Evolutionary conservation across 352 stramenopile genomes (phyloP).

Genomic region (Phytophthora citrophthora): DNA sequence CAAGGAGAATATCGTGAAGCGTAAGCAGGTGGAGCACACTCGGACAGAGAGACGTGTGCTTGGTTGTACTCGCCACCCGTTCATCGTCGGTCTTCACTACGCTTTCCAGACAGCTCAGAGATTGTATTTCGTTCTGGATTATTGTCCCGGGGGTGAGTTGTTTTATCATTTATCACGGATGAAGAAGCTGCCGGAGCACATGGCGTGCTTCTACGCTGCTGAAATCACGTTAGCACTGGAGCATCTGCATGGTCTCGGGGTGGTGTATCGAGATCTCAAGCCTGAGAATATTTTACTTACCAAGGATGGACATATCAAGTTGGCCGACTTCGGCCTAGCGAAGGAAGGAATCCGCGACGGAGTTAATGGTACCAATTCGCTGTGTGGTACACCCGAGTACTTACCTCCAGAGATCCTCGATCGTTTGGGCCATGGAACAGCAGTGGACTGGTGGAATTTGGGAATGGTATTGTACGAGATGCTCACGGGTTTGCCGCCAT

Average conservation of each 20-base stretch:
- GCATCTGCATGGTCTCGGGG: slow-evolving; percentile 82
- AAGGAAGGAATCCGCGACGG: slow-evolving; percentile 82
- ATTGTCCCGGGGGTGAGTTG: slow-evolving; percentile 87
- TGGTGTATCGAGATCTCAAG: slow-evolving; percentile 87
- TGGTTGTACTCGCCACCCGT: slow-evolving; percentile 82
- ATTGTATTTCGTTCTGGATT: slow-evolving; percentile 97
- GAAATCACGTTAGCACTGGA: slow-evolving; percentile 88
- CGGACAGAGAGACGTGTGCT: slow-evolving; percentile 88
- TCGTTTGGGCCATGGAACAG: slow-evolving; percentile 84
- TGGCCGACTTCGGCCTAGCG: slow-evolving; percentile 88
- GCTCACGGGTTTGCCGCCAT: slow-evolving; percentile 83
- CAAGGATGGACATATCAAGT: slow-evolving; percentile 87
- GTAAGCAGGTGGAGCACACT: slow-evolving; percentile 91
- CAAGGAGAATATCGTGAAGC: slow-evolving; percentile 91
- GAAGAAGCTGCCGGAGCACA: slow-evolving; percentile 89
- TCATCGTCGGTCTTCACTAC: slow-evolving; percentile 90
- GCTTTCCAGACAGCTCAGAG: slow-evolving; percentile 90
- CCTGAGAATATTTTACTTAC: slow-evolving; percentile 81
- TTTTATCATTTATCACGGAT: slow-evolving; percentile 90
- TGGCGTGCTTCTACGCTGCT: slow-evolving; percentile 90
- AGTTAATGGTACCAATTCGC: slow-evolving; percentile 72
- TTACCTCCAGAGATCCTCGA: slow-evolving; percentile 88
- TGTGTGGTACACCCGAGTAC: slow-evolving; percentile 91
- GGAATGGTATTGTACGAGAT: slow-evolving; percentile 87
- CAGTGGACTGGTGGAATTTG: slow-evolving; percentile 94